These are phyloP conservation scores for Quercus agrifolia DNA, from an alignment of 306 rosid species.

Conservation along the genomic window DNA sequence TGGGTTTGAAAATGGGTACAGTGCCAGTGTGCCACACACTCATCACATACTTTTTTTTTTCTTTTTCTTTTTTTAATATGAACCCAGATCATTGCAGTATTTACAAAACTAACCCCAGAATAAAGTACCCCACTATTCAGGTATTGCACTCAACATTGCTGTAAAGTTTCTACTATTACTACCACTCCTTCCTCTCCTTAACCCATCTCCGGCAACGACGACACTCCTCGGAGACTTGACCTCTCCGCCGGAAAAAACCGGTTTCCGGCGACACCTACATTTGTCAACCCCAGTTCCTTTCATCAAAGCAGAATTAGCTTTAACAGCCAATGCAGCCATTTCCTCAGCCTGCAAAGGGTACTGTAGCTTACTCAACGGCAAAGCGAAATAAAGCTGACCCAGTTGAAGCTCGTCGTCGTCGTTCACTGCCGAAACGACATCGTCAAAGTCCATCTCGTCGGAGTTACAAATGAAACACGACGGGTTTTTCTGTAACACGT, in stretches of 20 bases:
- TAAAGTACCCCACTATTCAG: slow-evolving; percentile 55
- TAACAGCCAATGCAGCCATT: slow-evolving; percentile 97
- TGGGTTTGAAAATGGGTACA: slow-evolving; percentile 5
- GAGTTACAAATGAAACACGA: slow-evolving; percentile 78
- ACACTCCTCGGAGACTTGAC: slow-evolving; percentile 24
- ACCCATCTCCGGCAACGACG: neutral
- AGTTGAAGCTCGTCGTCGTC: slow-evolving; percentile 65
- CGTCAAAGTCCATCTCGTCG: slow-evolving; percentile 89
- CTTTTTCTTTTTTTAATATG: too few relatives aligned
- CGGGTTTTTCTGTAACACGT: slow-evolving; percentile 58
- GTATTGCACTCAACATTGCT: slow-evolving; percentile 61
- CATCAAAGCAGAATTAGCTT: slow-evolving; percentile 80
- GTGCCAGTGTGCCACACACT: neutral
- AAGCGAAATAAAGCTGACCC: slow-evolving; percentile 84
- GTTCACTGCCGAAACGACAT: slow-evolving; percentile 53
- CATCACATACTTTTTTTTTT: neutral
- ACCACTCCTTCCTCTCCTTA: slow-evolving; percentile 32
- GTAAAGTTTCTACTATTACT: slow-evolving; percentile 27
- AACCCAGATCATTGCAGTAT: slow-evolving; percentile 19
- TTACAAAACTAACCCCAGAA: slow-evolving; percentile 6
- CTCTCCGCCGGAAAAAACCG: slow-evolving; percentile 36
- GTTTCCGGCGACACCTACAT: slow-evolving; percentile 41
- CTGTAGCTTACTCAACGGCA: slow-evolving; percentile 57
- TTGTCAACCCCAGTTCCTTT: slow-evolving; percentile 37
- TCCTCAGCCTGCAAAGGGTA: slow-evolving; percentile 66